Percentiles rank a stretch among this genome's conserved stretches.
These are phyloP conservation scores for Yamadazyma triangularis DNA, from an alignment of 1,139 yeast species.

Conservation along the genomic window DNA sequence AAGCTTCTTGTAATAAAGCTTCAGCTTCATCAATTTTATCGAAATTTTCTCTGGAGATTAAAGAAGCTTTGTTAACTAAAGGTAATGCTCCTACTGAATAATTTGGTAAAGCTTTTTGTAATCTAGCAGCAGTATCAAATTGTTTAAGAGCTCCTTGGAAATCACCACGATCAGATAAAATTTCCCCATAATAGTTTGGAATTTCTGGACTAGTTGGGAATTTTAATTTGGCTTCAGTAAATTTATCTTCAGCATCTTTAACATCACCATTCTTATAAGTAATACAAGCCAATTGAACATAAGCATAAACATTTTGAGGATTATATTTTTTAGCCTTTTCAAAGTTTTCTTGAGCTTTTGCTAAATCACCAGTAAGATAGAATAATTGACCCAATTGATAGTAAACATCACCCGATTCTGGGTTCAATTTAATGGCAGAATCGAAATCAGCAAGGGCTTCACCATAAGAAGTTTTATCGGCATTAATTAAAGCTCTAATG, in stretches of 20 bases:
- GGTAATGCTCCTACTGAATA: conserved; percentile 83
- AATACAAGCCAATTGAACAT: conserved; percentile 90
- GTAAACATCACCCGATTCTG: conserved; percentile 74
- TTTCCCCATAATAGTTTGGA: conserved; percentile 94
- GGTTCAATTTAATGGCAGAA: conserved; percentile 65
- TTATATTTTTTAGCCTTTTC: conserved; percentile 71
- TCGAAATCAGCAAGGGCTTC: conserved; percentile 69
- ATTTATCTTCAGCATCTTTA: conserved; percentile 58
- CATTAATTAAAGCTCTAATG: conserved; percentile 76
- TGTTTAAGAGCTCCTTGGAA: conserved; percentile 70
- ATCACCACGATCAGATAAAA: conserved; percentile 78
- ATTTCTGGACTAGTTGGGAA: conserved; percentile 90
- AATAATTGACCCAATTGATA: conserved; percentile 94
- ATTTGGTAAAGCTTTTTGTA: conserved; percentile 64
- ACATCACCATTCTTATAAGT: conserved; percentile 76
- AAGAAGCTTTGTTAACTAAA: conserved; percentile 81
- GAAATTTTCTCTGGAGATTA: conserved; percentile 56
- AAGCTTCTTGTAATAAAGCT: conserved; percentile 68
- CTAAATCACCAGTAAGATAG: conserved; percentile 74
- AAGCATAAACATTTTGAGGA: conserved; percentile 75
- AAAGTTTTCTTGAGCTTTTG: conserved; percentile 71
- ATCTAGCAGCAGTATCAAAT: conserved; percentile 80
- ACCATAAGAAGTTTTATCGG: conserved; percentile 66
- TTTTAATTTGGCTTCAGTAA: conserved; percentile 66
- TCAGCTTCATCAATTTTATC: conserved; percentile 61